phyloP scores from a whole-genome alignment of 257 asterid species.

The Jacaranda copaia region DNA sequence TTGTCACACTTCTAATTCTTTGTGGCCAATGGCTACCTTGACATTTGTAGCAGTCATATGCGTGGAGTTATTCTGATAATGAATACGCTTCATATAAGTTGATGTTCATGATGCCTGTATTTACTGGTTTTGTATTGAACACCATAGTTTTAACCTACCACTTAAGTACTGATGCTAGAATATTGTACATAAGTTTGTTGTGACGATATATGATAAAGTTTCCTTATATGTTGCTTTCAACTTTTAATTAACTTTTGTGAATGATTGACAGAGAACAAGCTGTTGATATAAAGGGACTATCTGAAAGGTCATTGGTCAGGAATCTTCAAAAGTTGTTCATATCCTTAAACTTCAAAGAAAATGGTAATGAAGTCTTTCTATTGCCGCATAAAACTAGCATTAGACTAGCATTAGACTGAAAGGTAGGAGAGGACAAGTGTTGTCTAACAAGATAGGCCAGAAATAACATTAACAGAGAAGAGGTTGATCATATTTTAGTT shows the following conservation, averaged over 20 bases:
- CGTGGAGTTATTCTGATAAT: too few relatives aligned
- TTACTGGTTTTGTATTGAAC: neutral
- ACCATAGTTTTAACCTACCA: neutral
- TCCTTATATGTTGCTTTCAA: constrained; percentile 36
- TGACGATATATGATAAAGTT: neutral
- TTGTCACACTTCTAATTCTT: constrained; percentile 3
- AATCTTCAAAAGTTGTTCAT: constrained; percentile 74
- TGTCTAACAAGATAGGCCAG: too few relatives aligned
- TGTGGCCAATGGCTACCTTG: constrained; percentile 8
- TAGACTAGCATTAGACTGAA: constrained; percentile 82
- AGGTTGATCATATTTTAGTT: too few relatives aligned
- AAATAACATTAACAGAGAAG: too few relatives aligned
- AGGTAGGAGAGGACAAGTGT: constrained; percentile 43
- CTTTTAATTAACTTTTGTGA: constrained; percentile 69
- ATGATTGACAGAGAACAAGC: constrained; percentile 98
- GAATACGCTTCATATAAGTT: neutral
- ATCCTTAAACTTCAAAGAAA: constrained; percentile 76
- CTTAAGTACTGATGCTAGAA: constrained; percentile 4
- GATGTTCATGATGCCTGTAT: neutral
- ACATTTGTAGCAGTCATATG: neutral
- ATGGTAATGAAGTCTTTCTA: constrained; percentile 65
- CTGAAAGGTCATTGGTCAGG: constrained; percentile 80
- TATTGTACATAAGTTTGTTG: constrained; percentile 11
- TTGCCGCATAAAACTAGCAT: constrained; percentile 65
- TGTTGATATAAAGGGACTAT: constrained; percentile 89